These are phyloP conservation scores for Claviceps purpurea DNA, from an alignment of 2,329 filamentous ascomycete genomes.

Conservation along the genomic window DNA sequence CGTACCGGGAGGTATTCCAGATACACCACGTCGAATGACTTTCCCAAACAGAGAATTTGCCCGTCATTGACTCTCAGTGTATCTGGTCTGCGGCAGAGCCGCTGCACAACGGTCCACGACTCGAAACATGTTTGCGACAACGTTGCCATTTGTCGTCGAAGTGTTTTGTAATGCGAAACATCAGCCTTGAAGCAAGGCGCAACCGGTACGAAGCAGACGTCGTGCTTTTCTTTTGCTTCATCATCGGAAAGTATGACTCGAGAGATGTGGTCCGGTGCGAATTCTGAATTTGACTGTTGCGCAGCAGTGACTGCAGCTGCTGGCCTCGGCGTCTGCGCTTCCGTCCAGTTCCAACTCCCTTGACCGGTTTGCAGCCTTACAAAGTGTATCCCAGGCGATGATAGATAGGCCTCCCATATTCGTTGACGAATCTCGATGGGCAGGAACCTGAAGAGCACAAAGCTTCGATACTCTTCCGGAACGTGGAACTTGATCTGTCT, in stretches of 20 bases:
- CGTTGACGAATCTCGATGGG: conserved; percentile 22
- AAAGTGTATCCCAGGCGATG: conserved; percentile 22
- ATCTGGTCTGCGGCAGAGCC: conserved; percentile 10
- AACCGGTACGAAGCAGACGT: conserved; percentile 12
- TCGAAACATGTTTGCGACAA: conserved; percentile 17
- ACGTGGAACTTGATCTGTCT: conserved; percentile 15
- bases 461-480: conserved; percentile 17
- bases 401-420: conserved; percentile 20
- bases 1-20: conserved; percentile 21
- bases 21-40: conserved; percentile 18
- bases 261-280: conserved; percentile 10
- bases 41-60: conserved; percentile 16
- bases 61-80: conserved; percentile 15
- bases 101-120: conserved; percentile 11
- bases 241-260: conserved; percentile 14
- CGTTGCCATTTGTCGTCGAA: conserved; percentile 15
- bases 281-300: conserved; percentile 5
- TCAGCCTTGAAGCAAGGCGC: conserved; percentile 13
- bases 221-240: conserved; percentile 8
- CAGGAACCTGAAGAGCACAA: conserved; percentile 18
- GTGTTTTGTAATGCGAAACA: conserved; percentile 18
- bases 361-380: conserved; percentile 15
- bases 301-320: background rate
- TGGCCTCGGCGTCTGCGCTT: background rate
- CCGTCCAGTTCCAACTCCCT: conserved; percentile 12